Base-by-base conservation (phyloP, 2,329 filamentous ascomycete species). In the Colletotrichum falcatum region DNA sequence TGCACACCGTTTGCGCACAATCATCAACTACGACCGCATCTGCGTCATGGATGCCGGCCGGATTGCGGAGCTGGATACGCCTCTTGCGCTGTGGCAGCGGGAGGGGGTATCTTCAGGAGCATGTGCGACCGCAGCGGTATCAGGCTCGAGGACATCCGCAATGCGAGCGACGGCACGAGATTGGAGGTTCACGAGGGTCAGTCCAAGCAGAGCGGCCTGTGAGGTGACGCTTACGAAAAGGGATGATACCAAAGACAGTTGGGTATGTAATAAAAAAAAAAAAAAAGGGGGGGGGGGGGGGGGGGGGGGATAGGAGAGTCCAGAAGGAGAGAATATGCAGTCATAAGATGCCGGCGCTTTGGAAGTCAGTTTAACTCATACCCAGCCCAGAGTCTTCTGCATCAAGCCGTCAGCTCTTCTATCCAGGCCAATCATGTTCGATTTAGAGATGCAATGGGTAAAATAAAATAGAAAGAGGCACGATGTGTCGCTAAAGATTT, bases 111-210 rank as follows among this genome's bases (percentile, higher is more conserved):
- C 65, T 98, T 98, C 81, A 87, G 92, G 74, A 85, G 91, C 44
- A 97, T 97, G 95, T 97, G 95, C 78, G 94, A 97, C 54, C 86
- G 93, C 60, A 95, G 93, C 77, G 94, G 94, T 1, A 97, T 97
- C 65, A 79, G 87, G 14, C 75, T 79, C 0, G 87, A 88, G 74
- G 88, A 90, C 71, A 88, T 90, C n/a, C 74, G 76, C 16, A 78
- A 76, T 0, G 86, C 86, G 8, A 80, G 75, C 72, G 81, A 80
- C 28, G 81, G 78, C 67, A 65, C 83, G 68, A 75, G 74, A 3
- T 23, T 35, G 14, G 49, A 49, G 30, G 30, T 54, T 73, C 61
- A 58, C 64, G 48, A 60, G 59, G 66, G 39, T 48, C 71, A 60
- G 48, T 54, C 56, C 46, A 65, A 53, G 16, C 73, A 71, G 12